Conservation (phyloP, 2,329 filamentous ascomycete species). For the Penicillium sp. region DNA sequence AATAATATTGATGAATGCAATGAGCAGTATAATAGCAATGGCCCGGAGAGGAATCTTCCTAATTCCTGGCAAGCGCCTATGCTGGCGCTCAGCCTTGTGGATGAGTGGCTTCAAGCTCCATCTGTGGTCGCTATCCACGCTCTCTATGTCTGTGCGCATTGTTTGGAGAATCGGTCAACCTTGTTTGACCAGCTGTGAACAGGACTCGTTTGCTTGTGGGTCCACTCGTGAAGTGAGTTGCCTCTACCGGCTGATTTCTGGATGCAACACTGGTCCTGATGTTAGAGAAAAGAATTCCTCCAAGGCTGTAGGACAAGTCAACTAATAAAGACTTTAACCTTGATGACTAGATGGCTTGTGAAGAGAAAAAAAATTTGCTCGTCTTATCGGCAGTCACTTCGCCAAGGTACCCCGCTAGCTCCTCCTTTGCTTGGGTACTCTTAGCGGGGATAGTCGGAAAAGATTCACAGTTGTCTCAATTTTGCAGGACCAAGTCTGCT, state of each 20-base stretch:
- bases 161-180: background rate
- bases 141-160: constrained; percentile 13
- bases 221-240: background rate
- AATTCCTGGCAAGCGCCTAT: constrained; percentile 58
- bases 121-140: constrained; percentile 26
- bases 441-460: constrained; percentile 6
- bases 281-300: background rate
- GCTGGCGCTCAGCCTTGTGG: constrained; percentile 50
- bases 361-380: constrained; percentile 5
- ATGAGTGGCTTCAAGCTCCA: constrained; percentile 39
- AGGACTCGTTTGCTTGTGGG: background rate
- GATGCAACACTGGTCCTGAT: background rate
- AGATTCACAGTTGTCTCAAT: background rate
- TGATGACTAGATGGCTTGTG: no score
- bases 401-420: constrained; percentile 16
- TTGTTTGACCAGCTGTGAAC: background rate
- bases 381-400: constrained; percentile 20
- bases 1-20: constrained; percentile 58
- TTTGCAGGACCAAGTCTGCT: background rate
- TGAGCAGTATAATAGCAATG: constrained; percentile 59
- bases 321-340: background rate
- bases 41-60: constrained; percentile 60
- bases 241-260: background rate
- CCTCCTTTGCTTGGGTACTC: constrained; percentile 8
- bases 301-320: background rate